A percentile compares a stretch with the other conserved stretches of the same genome.
These are phyloP conservation scores for Triticum monococcum DNA, from an alignment of 176 grass and related monocot genomes.

Conservation along the genomic window DNA sequence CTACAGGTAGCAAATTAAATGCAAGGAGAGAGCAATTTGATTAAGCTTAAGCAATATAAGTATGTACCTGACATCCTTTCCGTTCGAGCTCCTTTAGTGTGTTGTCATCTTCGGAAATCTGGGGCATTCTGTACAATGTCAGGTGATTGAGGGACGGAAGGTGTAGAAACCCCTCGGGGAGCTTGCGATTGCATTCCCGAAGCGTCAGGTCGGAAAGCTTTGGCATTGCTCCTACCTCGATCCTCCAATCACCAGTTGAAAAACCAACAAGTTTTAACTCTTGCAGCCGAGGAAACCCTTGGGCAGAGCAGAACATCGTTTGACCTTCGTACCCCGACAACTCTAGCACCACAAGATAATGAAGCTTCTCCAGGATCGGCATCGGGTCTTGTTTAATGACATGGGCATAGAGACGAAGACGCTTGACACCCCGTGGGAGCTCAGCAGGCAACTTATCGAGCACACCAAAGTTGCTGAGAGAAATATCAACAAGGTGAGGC, in stretches of 20 bases:
- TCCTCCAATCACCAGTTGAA: neutral
- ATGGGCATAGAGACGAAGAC: fast-evolving
- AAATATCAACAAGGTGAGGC: neutral
- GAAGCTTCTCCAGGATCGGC: conserved; percentile 21
- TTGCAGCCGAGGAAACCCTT: too few species aligned
- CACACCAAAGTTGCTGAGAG: neutral
- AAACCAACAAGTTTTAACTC: too few species aligned
- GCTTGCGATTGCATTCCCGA: neutral
- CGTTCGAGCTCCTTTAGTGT: neutral
- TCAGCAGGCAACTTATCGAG: neutral
- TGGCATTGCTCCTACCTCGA: neutral
- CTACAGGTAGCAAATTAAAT: too few species aligned
- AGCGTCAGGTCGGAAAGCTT: neutral
- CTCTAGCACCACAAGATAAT: neutral
- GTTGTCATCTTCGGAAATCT: neutral
- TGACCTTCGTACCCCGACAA: neutral
- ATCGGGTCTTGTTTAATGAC: neutral
- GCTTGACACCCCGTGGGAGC: neutral
- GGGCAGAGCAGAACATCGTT: too few species aligned
- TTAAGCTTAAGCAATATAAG: too few species aligned
- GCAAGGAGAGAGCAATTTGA: too few species aligned
- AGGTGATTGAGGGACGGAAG: neutral
- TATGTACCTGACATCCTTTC: neutral
- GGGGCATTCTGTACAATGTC: too few species aligned
- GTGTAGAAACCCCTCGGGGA: neutral